Percentiles rank a stretch among this genome's conserved stretches.
Evolutionary conservation across 139 green algal species (phyloP).

Genomic region (Coelastrella sp.): DNA sequence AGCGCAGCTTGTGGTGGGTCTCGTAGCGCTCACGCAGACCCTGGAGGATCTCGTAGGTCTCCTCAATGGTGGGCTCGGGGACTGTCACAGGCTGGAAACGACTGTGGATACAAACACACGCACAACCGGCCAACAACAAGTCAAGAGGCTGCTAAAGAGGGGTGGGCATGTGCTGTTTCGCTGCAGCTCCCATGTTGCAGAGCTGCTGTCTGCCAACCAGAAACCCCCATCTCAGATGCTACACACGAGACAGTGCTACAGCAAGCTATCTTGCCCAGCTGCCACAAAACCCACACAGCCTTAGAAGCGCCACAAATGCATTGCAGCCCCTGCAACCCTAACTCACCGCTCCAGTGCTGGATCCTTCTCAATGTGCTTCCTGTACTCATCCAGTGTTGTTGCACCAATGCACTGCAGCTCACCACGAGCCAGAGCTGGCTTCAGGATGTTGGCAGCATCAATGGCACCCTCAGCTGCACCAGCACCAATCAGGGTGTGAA

Average conservation of each 20-base stretch:
- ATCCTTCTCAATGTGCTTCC: constrained; percentile 99
- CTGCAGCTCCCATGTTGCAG: no score
- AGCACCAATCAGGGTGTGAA: constrained; percentile 99
- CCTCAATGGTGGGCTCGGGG: constrained; percentile 97
- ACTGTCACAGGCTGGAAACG: constrained; percentile 93
- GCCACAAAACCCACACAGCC: no score
- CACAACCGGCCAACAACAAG: neutral
- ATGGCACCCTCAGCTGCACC: constrained; percentile 99
- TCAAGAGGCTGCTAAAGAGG: no score
- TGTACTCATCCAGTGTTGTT: constrained; percentile 99
- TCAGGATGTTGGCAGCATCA: constrained; percentile 99
- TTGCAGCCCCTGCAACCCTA: neutral
- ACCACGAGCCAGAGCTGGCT: constrained; percentile 97
- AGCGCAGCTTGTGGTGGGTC: constrained; percentile 98
- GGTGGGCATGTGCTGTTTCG: no score
- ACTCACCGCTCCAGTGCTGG: constrained; percentile 94
- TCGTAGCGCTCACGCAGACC: constrained; percentile 96
- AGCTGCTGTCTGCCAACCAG: no score
- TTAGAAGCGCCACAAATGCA: no score
- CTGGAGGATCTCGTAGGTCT: constrained; percentile 97
- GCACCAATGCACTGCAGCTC: constrained; percentile 99
- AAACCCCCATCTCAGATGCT: no score
- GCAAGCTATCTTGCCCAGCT: neutral
- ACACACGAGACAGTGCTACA: neutral
- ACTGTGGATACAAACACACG: constrained; percentile 44